phyloP scores from a whole-genome alignment of 495 filamentous ascomycete species.

The Penicillium waksmanii region DNA sequence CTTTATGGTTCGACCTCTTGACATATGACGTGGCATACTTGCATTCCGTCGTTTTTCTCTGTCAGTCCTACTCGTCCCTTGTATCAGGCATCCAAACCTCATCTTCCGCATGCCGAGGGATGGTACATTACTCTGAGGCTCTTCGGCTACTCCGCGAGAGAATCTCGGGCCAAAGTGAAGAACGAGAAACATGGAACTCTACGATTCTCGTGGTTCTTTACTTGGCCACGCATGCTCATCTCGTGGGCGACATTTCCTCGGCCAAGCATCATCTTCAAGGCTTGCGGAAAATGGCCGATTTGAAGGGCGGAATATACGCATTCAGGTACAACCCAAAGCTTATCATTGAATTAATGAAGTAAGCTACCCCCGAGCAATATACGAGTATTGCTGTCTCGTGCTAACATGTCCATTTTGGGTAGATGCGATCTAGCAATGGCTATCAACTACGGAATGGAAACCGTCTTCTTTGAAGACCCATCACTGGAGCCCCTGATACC shows the following conservation, averaged over 20 bases:
- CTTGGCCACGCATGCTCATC: slow-evolving; percentile 33
- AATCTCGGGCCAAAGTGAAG: slow-evolving; percentile 21
- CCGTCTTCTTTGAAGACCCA: slow-evolving; percentile 34
- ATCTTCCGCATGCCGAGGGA: neutral
- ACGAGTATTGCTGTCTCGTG: neutral
- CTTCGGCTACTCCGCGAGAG: slow-evolving; percentile 41
- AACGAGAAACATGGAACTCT: slow-evolving; percentile 26
- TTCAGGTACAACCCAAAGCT: slow-evolving; percentile 11
- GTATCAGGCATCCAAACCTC: slow-evolving; percentile 1
- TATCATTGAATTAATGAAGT: slow-evolving; percentile 17
- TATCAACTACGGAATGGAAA: slow-evolving; percentile 27
- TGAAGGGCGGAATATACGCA: slow-evolving; percentile 38
- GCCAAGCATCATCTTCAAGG: slow-evolving; percentile 39
- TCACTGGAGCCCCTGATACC: slow-evolving; percentile 28
- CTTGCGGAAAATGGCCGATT: slow-evolving; percentile 35
- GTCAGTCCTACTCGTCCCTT: slow-evolving; percentile 36
- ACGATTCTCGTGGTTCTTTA: slow-evolving; percentile 38
- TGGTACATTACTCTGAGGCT: slow-evolving; percentile 33
- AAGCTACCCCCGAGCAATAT: neutral
- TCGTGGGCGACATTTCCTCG: slow-evolving; percentile 25
- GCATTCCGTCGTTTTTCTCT: slow-evolving; percentile 40
- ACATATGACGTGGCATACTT: slow-evolving; percentile 41
- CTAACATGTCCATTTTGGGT: slow-evolving; percentile 3
- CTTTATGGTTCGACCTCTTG: slow-evolving; percentile 37
- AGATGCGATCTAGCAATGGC: slow-evolving; percentile 39